Evolutionary conservation across 164 flowering plant genomes (phyloP).

Genomic region (Annona squamosa): DNA sequence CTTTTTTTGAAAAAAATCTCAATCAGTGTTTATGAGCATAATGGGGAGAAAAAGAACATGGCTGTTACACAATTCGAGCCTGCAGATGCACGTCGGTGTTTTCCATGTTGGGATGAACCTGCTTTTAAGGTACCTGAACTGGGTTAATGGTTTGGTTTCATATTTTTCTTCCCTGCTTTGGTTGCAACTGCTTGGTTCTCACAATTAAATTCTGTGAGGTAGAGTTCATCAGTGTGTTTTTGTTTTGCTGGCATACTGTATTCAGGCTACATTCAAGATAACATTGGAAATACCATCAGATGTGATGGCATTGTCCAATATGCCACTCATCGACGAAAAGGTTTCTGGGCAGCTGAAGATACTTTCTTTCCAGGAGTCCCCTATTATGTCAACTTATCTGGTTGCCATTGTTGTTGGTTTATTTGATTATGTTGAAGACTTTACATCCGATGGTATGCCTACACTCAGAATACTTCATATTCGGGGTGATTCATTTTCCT

Average conservation of each 20-base stretch:
- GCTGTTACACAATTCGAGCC: conserved; percentile 96
- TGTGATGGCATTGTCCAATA: conserved; percentile 81
- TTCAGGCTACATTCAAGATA: conserved; percentile 88
- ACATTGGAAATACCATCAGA: conserved; percentile 76
- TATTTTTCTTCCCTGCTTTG: neutral
- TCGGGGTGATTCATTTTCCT: neutral
- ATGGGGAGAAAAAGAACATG: conserved; percentile 92
- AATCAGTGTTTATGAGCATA: conserved; percentile 58
- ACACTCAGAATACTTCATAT: neutral
- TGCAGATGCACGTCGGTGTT: conserved; percentile 89
- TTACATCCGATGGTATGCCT: conserved; percentile 69
- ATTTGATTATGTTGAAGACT: conserved; percentile 86
- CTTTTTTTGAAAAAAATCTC: neutral
- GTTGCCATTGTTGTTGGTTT: conserved; percentile 90
- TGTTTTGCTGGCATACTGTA: neutral
- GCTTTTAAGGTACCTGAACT: conserved; percentile 59
- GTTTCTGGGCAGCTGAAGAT: conserved; percentile 55
- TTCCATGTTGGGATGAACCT: conserved; percentile 99
- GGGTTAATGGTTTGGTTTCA: neutral
- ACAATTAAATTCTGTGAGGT: too few species aligned
- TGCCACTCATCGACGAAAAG: conserved; percentile 77
- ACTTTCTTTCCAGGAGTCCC: conserved; percentile 70
- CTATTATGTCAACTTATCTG: conserved; percentile 95
- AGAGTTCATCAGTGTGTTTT: neutral
- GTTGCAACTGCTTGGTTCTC: neutral